These are phyloP conservation scores for Hyphodiscus sp. DNA, from an alignment of 2,329 filamentous ascomycete genomes.

Conservation along the genomic window DNA sequence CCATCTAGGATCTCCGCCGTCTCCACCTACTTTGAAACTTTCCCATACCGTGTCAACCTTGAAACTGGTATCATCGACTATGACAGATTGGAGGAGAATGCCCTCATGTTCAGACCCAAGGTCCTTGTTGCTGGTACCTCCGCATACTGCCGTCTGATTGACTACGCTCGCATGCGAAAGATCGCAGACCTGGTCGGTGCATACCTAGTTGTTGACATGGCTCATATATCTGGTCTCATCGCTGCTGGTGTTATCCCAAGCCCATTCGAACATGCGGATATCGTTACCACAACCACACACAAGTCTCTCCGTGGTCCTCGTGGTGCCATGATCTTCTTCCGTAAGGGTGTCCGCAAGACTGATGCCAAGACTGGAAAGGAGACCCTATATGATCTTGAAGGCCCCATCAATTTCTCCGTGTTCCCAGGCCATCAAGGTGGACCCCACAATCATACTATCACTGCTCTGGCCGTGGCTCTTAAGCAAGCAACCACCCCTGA, in stretches of 20 bases:
- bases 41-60: conserved; percentile 87
- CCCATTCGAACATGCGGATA: conserved; percentile 86
- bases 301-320: conserved; percentile 97
- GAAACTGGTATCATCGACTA: conserved; percentile 97
- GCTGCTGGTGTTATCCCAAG: conserved; percentile 89
- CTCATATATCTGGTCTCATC: conserved; percentile 94
- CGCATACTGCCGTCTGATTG: conserved; percentile 95
- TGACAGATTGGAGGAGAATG: conserved; percentile 83
- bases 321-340: conserved; percentile 99
- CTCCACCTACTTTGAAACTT: conserved; percentile 98
- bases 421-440: conserved; percentile 99
- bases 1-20: conserved; percentile 75
- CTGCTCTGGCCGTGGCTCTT: conserved; percentile 86
- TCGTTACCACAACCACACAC: conserved; percentile 98
- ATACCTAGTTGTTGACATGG: conserved; percentile 96
- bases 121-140: conserved; percentile 94
- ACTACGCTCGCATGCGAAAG: conserved; percentile 93
- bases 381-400: conserved; percentile 86
- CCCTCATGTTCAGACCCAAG: conserved; percentile 89
- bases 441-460: conserved; percentile 99
- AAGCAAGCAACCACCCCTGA: conserved; percentile 88
- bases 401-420: conserved; percentile 96
- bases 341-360: conserved; percentile 86
- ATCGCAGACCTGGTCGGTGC: conserved; percentile 90
- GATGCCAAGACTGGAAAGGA: conserved; percentile 89